Base-by-base conservation (phyloP, 805 yeast species). In the Metschnikowia shivogae region DNA sequence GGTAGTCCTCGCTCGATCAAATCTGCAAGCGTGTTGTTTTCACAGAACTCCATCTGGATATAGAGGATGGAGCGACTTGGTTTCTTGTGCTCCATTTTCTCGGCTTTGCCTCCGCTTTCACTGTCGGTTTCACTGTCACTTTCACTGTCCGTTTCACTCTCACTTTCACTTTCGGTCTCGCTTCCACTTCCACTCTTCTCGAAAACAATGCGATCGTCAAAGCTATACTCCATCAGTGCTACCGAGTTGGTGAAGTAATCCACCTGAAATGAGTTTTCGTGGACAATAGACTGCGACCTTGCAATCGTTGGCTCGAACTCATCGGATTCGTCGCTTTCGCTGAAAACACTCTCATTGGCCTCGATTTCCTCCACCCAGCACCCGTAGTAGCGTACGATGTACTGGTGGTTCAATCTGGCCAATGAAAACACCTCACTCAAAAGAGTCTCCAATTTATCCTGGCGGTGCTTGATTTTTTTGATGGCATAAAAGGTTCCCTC, bases 41-140 rank as follows among this genome's bases (percentile, higher is more conserved):
- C 99, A 66, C 99, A 93, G 57, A 93, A 93, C 63, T 93, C 99
- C 99, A 93, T 93, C 60, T 93, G 99, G 54, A 93, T 93, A 61
- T 87, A 93, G 27, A 93, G 65, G 0, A 95, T 89, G 43, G 90
- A 85, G 51, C 33, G 11, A 9, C 24, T 46, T 19, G 39, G 13
- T 24, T 4, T 17, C n/a, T 33, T 20, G 6, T 10, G 14, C 29
- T 41, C 44, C 14, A 33, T 41, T 13, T 34, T 39, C 33, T 14
- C 46, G 45, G 19, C 42, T n/a, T 11, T 4, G 19, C 22, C 19
- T 8, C 20, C 10, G 7, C 13, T 10, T 27, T 29, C 24, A 27
- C 17, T 28, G 28, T 19, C 13, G 7, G 8, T 13, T 14, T 36
- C 39, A 14, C 22, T 28, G 5, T 36, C 41, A 20, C 28, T 38